These are phyloP conservation scores for Epichloe scottii DNA, from an alignment of 2,329 filamentous ascomycete genomes.

Conservation along the genomic window DNA sequence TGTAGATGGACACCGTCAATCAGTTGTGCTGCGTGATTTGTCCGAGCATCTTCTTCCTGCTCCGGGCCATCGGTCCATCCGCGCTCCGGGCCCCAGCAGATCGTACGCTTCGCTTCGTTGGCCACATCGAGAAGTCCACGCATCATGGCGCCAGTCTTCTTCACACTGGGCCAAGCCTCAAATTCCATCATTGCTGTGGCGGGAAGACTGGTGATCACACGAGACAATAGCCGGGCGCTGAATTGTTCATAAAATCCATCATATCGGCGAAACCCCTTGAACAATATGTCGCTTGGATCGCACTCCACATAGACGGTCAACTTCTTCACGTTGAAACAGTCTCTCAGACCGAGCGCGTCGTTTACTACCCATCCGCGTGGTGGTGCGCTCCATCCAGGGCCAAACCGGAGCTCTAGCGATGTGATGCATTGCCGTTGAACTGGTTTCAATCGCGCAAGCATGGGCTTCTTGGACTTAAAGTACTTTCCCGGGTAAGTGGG, in stretches of 20 bases:
- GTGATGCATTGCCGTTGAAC: slow-evolving; percentile 47
- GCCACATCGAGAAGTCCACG: slow-evolving; percentile 42
- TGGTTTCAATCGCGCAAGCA: slow-evolving; percentile 52
- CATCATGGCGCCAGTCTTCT: slow-evolving; percentile 54
- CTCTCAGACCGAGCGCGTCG: slow-evolving; percentile 46
- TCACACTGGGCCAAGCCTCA: slow-evolving; percentile 55
- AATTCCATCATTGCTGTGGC: slow-evolving; percentile 49
- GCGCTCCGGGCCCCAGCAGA: slow-evolving; percentile 56
- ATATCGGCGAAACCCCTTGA: slow-evolving; percentile 53
- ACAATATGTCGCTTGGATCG: slow-evolving; percentile 56
- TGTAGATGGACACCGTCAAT: slow-evolving; percentile 6
- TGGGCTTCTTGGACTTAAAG: slow-evolving; percentile 61
- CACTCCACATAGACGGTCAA: slow-evolving; percentile 59
- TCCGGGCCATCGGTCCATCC: slow-evolving; percentile 49
- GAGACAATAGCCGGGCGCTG: slow-evolving; percentile 41
- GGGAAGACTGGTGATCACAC: slow-evolving; percentile 44
- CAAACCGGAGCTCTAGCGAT: slow-evolving; percentile 56
- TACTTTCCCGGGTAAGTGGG: slow-evolving; percentile 50
- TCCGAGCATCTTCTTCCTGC: slow-evolving; percentile 4
- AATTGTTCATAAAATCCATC: slow-evolving; percentile 62
- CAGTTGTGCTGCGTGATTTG: slow-evolving; percentile 2
- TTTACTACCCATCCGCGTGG: slow-evolving; percentile 60
- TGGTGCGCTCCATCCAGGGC: slow-evolving; percentile 60
- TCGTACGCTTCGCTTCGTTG: slow-evolving; percentile 32
- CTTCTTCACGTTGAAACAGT: slow-evolving; percentile 45